Evolutionary conservation across 495 filamentous ascomycete genomes (phyloP), one percentile per base, ranked within the genome.

Genomic region (Peziza echinospora): DNA sequence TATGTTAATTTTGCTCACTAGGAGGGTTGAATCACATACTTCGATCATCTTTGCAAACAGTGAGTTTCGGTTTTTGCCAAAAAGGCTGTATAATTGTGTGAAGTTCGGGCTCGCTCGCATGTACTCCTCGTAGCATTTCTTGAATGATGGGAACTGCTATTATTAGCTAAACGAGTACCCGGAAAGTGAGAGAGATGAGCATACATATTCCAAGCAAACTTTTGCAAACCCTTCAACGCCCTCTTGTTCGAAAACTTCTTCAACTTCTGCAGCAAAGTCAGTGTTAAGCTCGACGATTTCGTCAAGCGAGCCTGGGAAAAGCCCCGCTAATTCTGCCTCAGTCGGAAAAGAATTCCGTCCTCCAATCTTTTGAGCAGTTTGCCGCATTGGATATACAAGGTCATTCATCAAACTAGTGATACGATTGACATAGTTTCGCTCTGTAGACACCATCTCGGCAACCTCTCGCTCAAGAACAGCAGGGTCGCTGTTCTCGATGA

Each of bases 351-450:
- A 84, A 3, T 67, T 70, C 69, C 77, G 8, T 77, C 76, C 46
- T 75, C 81, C 51, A 71, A 60, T 26, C 75, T 76, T 56, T 37
- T 24, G 22, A 10, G 55, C 45, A 34, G 49, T 30, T 22, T 19
- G 11, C 23, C 52, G 46, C 23, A 59, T 24, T 37, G 56, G 56
- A 24, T 46, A 52, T 6, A 72, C 71, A 16, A 93, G 71, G 50
- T 74, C 73, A 45, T 80, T 75, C 39, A 91, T 76, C 41, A 97
- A 66, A 41, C 85, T 78, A 50, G 80, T 73, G 26, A 96, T 54
- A 56, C 93, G 92, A 57, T 69, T 65, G 25, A 96, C 84, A 62
- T 94, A 99, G 54, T 82, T 75, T 55, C 87, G 83, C 62, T 99
- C 89, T 0, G 89, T 99, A 54, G 92, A 83, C 22, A 92, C 71